Conservation (phyloP, 1,284 basidiomycete species). For the Cryptococcus sp. region DNA sequence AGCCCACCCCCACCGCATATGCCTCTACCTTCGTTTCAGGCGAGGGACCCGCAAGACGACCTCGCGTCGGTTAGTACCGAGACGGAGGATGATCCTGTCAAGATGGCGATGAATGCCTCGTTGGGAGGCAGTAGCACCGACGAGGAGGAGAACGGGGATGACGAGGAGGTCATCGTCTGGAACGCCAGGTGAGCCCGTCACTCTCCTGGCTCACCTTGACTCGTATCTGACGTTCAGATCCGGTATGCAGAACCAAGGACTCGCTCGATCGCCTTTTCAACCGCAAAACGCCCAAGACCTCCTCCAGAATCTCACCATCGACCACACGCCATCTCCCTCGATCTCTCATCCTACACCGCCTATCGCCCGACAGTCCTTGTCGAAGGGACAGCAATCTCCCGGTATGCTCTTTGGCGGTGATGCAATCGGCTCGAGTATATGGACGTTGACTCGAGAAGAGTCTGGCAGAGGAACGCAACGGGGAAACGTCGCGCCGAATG, state of each 20-base stretch:
- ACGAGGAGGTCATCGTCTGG: constrained; percentile 41
- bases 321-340: constrained; percentile 2
- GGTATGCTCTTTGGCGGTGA: constrained; percentile 21
- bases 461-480: constrained; percentile 21
- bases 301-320: constrained; percentile 21
- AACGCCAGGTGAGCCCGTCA: constrained; percentile 13
- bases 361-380: neutral
- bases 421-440: constrained; percentile 20
- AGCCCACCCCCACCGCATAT: neutral
- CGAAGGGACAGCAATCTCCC: constrained; percentile 5
- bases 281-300: constrained; percentile 18
- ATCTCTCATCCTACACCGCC: neutral
- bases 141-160: constrained; percentile 45
- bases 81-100: constrained; percentile 75
- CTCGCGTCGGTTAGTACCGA: constrained; percentile 61
- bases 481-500: neutral
- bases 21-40: constrained; percentile 35
- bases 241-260: no score
- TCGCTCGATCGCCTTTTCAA: neutral
- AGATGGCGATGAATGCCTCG: constrained; percentile 65
- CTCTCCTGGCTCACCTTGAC: no score
- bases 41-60: constrained; percentile 42
- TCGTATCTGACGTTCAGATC: neutral
- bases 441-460: constrained; percentile 34
- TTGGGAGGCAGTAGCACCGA: constrained; percentile 50